These are phyloP conservation scores for Venturia nashicola DNA, from an alignment of 2,329 filamentous ascomycete genomes.

Conservation along the genomic window DNA sequence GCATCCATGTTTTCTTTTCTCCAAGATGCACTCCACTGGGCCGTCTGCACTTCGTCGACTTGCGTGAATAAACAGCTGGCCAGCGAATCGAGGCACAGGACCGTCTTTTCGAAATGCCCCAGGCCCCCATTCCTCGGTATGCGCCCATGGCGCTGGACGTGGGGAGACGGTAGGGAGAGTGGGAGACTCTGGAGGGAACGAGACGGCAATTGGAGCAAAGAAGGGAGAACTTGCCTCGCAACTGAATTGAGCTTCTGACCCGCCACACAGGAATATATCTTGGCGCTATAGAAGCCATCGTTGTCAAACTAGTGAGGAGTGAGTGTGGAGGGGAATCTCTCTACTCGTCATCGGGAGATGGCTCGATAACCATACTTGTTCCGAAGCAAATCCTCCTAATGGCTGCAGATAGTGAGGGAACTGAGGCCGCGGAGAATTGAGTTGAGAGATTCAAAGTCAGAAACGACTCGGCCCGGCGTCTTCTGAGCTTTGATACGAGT, in stretches of 20 bases:
- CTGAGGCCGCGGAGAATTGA: background rate
- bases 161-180: background rate
- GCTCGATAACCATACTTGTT: background rate
- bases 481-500: background rate
- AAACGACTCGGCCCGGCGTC: background rate
- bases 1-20: background rate
- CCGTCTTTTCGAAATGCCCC: background rate
- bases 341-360: slow-evolving; percentile 2
- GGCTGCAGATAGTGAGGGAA: no score
- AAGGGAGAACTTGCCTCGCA: background rate
- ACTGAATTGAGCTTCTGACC: background rate
- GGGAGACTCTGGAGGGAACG: no score
- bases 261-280: background rate
- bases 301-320: background rate
- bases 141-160: background rate
- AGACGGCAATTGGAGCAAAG: background rate
- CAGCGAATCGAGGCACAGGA: no score
- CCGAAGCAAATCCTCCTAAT: background rate
- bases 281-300: background rate
- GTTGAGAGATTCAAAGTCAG: background rate
- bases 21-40: background rate
- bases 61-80: background rate
- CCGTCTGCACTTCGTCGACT: background rate
- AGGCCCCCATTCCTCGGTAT: background rate
- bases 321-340: background rate